phyloP scores from a whole-genome alignment of 2,329 filamentous ascomycete species.

The Exophiala lecanii-corni region DNA sequence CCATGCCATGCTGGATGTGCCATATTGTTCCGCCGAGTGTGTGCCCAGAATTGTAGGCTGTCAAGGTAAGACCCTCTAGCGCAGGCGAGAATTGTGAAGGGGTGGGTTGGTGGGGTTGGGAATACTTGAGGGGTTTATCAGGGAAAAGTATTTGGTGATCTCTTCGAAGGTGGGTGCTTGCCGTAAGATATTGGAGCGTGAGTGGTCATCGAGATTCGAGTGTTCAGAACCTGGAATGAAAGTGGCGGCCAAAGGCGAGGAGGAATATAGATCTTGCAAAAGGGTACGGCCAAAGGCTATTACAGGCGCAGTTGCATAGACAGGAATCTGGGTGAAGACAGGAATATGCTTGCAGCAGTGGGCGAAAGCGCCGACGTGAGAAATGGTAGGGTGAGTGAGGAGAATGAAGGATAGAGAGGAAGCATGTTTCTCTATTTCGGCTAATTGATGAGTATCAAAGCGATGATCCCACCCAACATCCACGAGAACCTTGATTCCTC shows the following conservation, averaged over 20 bases:
- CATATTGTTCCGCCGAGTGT: conserved; percentile 96
- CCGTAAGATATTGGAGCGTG: conserved; percentile 50
- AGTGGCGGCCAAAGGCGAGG: conserved; percentile 79
- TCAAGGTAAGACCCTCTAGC: conserved; percentile 86
- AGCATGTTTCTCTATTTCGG: conserved; percentile 86
- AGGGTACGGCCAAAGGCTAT: conserved; percentile 88
- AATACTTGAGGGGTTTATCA: conserved; percentile 93
- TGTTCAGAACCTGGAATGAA: conserved; percentile 57
- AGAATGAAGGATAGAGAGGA: conserved; percentile 90
- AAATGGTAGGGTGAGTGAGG: conserved; percentile 85
- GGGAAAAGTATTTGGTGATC: conserved; percentile 84
- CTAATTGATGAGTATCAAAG: conserved; percentile 77
- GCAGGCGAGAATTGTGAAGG: conserved; percentile 84
- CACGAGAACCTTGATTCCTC: conserved; percentile 89
- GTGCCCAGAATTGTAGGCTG: conserved; percentile 93
- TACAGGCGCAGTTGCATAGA: conserved; percentile 91
- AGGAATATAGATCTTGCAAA: conserved; percentile 86
- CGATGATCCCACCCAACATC: conserved; percentile 95
- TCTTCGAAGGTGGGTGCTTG: conserved; percentile 77
- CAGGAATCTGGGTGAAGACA: conserved; percentile 82
- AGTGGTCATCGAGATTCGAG: conserved; percentile 45
- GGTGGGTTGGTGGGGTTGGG: conserved; percentile 86
- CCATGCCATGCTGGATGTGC: conserved; percentile 95
- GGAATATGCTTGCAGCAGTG: conserved; percentile 97
- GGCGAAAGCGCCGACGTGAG: conserved; percentile 87